Evolutionary conservation across 768 basidiomycete genomes (phyloP), one percentile per base, ranked within the genome.

Genomic region (Serendipita indica): DNA sequence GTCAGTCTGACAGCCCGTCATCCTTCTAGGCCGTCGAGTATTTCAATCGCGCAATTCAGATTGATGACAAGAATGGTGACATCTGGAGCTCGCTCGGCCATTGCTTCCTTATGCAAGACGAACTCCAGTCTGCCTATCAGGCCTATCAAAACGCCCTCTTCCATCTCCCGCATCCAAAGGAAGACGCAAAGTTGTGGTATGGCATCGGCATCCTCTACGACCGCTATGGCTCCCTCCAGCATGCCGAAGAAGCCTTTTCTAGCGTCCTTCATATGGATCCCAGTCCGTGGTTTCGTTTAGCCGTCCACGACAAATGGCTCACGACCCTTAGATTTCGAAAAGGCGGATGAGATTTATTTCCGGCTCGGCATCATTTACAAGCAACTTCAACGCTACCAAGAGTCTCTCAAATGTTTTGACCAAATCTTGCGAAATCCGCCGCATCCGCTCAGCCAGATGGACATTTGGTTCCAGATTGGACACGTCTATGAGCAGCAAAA

Each of bases 401-500:
- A 91, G 12, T 87, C 84, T 10, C 77, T 99, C 1, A 63, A 76
- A 58, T 98, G 96, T 72, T 98, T 98, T 74, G 89, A 93, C 67
- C 89, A 89, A 67, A 98, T 99, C 63, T 82, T 98, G 57, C 86
- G 88, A 62, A 93, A 89, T 67, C 96, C 96, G 2, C 96, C 94
- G 33, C 85, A 83, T 63, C 96, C 96, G 1, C 82, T 99, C 32
- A 94, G 93, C 14, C 88, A 93, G 65, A 88, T 91, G 59, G 96
- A 99, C 65, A 98, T 99, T 63, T 98, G 93, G 92, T 98, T 98
- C 81, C 96, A 99, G 72, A 96, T 99, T 61, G 96, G 96, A 2
- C 96, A 98, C 67, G 94, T 98, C 18, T 91, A 89, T 65, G 96
- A 98, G 71, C 93, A 96, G 68, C 89, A 94, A 70, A 86, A 91